Conservation (phyloP, 2,329 filamentous ascomycete genomes). For the Capronia americana region DNA sequence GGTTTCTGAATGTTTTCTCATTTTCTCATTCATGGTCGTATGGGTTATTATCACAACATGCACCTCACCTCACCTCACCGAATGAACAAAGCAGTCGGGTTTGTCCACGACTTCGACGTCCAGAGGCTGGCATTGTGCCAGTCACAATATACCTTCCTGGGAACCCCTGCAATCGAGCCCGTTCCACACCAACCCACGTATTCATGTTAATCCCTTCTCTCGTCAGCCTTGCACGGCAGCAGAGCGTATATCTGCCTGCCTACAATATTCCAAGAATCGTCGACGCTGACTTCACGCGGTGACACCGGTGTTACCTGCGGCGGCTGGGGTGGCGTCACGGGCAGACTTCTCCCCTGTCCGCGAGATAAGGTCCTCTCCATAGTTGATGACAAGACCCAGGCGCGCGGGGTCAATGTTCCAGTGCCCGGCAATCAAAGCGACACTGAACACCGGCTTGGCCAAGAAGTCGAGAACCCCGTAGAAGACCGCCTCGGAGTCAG, state of each 20-base stretch:
- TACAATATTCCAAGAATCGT: background rate
- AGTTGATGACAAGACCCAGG: constrained; percentile 22
- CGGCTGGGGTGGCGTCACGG: background rate
- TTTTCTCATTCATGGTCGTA: background rate
- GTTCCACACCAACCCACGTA: background rate
- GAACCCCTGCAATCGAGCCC: background rate
- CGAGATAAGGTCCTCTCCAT: background rate
- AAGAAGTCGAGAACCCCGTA: constrained; percentile 34
- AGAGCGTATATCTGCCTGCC: background rate
- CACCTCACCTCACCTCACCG: too few species aligned
- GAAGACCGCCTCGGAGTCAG: constrained; percentile 52
- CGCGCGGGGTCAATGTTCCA: constrained; percentile 32
- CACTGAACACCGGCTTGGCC: constrained; percentile 19
- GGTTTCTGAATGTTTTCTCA: too few species aligned
- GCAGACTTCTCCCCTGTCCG: background rate
- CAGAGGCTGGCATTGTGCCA: background rate
- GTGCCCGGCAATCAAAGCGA: constrained; percentile 20
- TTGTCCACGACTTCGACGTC: background rate
- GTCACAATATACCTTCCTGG: background rate
- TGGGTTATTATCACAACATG: too few species aligned
- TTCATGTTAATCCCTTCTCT: background rate
- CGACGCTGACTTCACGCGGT: background rate
- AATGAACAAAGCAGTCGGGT: too few species aligned
- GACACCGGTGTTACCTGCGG: background rate
- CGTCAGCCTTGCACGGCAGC: background rate